These are phyloP conservation scores for Macrotyloma uniflorum DNA, from an alignment of 306 rosid genomes.

Conservation along the genomic window DNA sequence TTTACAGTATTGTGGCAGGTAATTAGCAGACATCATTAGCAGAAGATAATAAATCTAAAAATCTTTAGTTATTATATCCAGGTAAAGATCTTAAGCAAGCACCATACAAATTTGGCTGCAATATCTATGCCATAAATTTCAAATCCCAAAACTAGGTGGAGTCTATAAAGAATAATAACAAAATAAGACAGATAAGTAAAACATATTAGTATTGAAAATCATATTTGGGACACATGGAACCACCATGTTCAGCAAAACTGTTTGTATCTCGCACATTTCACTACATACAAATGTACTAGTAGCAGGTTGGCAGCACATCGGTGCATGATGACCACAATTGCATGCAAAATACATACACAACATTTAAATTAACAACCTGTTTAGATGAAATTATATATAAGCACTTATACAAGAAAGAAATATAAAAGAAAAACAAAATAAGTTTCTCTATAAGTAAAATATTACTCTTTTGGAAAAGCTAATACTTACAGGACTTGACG, in stretches of 20 bases:
- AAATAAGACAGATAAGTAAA: neutral
- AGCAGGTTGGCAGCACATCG: neutral
- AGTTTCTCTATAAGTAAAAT: too few relatives aligned
- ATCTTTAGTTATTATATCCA: neutral
- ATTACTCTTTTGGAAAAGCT: too few relatives aligned
- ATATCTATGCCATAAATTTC: constrained; percentile 24
- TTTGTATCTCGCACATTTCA: neutral
- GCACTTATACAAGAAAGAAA: too few relatives aligned
- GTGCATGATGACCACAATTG: neutral
- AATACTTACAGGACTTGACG: constrained; percentile 58
- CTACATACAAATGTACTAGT: constrained; percentile 13
- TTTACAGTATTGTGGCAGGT: neutral
- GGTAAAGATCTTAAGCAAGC: constrained; percentile 22
- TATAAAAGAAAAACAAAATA: too few relatives aligned
- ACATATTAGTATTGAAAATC: neutral
- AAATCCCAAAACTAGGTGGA: constrained; percentile 15
- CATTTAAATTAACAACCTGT: constrained; percentile 3
- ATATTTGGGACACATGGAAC: neutral
- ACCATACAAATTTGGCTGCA: constrained; percentile 7
- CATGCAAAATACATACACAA: neutral
- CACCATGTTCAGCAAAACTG: constrained; percentile 8
- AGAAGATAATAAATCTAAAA: constrained; percentile 6
- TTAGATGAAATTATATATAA: too few relatives aligned
- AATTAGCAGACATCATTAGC: constrained; percentile 15
- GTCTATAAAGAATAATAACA: constrained; percentile 9